Percentiles rank a stretch among this genome's conserved stretches.
phyloP scores from a whole-genome alignment of 345 rosid species.

The Brassica carinata region DNA sequence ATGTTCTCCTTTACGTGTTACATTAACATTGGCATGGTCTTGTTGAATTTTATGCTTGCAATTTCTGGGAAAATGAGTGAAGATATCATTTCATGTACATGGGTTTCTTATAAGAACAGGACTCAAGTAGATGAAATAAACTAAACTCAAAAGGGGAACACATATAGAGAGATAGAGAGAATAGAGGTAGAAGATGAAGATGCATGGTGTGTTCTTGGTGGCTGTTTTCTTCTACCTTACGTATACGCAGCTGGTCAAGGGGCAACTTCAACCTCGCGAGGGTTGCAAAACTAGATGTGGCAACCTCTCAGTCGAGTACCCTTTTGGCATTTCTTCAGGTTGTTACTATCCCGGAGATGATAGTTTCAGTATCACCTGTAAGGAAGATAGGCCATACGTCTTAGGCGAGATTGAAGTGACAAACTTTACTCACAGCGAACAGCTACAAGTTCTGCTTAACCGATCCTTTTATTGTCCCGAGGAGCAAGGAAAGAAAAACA shows the following conservation, averaged over 20 bases:
- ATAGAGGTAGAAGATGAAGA: constrained; percentile 4
- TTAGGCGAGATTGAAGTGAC: no score
- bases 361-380: constrained; percentile 30
- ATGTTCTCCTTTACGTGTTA: neutral
- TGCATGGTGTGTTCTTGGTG: constrained; percentile 12
- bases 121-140: neutral
- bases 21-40: neutral
- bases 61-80: neutral
- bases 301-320: no score
- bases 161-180: neutral
- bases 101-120: neutral
- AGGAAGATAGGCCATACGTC: neutral
- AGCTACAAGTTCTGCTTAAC: constrained; percentile 1
- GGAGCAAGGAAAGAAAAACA: neutral
- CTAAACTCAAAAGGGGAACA: neutral
- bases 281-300: constrained; percentile 40
- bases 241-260: no score
- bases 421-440: neutral
- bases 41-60: neutral
- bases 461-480: neutral
- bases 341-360: constrained; percentile 31
- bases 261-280: neutral
- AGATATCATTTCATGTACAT: neutral
- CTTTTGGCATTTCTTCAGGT: constrained; percentile 42
- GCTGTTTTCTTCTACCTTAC: neutral